phyloP scores from a whole-genome alignment of 345 rosid genomes.

The Linum tenue region DNA sequence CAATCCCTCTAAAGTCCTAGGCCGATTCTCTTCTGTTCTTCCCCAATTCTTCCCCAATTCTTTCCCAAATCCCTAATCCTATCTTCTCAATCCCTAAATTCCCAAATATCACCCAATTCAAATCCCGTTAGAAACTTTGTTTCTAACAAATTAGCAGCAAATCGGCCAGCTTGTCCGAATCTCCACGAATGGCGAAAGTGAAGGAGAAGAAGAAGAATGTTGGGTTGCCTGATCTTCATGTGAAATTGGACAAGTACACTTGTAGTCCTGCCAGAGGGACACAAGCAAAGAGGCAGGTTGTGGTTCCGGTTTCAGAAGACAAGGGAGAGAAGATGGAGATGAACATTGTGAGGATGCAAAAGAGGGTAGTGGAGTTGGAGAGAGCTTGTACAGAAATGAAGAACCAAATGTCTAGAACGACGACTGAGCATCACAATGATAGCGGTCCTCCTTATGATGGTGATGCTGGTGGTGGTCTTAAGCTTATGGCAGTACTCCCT shows the following conservation, averaged over 20 bases:
- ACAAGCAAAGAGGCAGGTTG: slow-evolving; percentile 19
- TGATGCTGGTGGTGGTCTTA: not conserved
- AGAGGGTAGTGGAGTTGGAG: slow-evolving; percentile 49
- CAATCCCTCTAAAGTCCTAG: no score
- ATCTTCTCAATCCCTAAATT: no score
- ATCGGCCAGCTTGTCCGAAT: no score
- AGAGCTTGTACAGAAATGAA: slow-evolving; percentile 45
- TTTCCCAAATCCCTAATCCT: no score
- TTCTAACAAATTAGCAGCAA: no score
- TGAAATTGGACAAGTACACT: slow-evolving; percentile 2
- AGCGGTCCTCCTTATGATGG: not conserved
- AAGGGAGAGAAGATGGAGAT: slow-evolving; percentile 21
- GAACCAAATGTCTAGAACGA: slow-evolving; percentile 45
- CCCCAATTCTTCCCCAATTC: no score
- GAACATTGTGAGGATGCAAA: slow-evolving; percentile 35
- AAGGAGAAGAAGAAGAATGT: slow-evolving; percentile 12
- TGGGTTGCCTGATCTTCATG: not conserved
- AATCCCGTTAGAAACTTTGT: no score
- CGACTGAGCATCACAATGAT: slow-evolving; percentile 17
- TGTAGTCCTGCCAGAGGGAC: slow-evolving; percentile 3
- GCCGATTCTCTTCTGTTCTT: no score
- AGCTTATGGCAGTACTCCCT: not conserved
- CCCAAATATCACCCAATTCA: no score
- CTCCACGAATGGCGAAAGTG: slow-evolving; percentile 1
- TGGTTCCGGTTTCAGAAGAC: slow-evolving; percentile 17